Evolutionary conservation across 2,329 filamentous ascomycete species (phyloP).

Genomic region (Coniochaeta sp.): DNA sequence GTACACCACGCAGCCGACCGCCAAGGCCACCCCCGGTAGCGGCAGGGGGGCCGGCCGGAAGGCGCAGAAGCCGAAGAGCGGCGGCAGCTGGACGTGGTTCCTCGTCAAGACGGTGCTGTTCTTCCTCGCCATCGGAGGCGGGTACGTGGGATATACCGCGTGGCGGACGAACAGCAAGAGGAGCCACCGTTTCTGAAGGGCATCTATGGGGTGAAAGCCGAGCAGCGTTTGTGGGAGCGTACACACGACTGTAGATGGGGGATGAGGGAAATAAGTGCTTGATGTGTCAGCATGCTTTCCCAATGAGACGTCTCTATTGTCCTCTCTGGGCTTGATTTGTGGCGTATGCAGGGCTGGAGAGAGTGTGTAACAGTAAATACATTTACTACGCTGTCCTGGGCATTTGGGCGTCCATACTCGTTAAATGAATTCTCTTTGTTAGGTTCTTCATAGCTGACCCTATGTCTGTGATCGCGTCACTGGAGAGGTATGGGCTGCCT

Average conservation of each 20-base stretch:
- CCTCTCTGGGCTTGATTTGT: background rate
- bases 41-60: constrained; percentile 19
- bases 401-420: constrained; percentile 2
- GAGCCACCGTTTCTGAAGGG: constrained; percentile 46
- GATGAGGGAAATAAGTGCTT: background rate
- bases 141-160: constrained; percentile 78
- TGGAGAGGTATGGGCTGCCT: too few relatives aligned
- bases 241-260: constrained; percentile 1
- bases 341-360: background rate
- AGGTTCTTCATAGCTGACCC: too few relatives aligned
- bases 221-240: background rate
- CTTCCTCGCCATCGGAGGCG: constrained; percentile 60
- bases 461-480: too few relatives aligned
- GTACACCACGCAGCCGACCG: constrained; percentile 53
- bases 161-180: constrained; percentile 64
- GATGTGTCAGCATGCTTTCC: background rate
- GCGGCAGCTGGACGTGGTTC: constrained; percentile 53
- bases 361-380: background rate
- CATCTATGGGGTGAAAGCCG: background rate
- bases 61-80: constrained; percentile 29
- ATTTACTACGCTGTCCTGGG: background rate
- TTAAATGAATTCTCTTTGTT: too few relatives aligned
- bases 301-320: background rate
- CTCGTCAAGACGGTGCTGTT: constrained; percentile 80
- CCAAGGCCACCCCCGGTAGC: constrained; percentile 29